phyloP scores from a whole-genome alignment of 192 early-diverging fungal species.

The Entomortierella lignicola region DNA sequence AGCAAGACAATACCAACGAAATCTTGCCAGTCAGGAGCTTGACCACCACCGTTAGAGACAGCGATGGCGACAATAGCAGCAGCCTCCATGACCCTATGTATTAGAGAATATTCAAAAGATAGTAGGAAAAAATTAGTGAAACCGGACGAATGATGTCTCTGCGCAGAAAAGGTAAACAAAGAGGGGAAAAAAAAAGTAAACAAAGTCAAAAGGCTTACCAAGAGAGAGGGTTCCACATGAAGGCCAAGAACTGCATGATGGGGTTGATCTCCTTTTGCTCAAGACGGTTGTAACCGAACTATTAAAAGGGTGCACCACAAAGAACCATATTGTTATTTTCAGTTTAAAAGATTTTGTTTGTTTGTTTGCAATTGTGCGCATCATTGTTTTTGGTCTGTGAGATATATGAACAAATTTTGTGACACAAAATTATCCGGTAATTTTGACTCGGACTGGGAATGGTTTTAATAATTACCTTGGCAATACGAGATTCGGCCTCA shows the following conservation, averaged over 20 bases:
- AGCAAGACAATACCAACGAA: conserved; percentile 87
- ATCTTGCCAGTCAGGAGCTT: conserved; percentile 85
- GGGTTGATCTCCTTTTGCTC: conserved; percentile 86
- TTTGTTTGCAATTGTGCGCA: not conserved
- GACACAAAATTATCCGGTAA: not conserved
- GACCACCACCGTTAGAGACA: conserved; percentile 75
- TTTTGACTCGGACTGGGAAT: not conserved
- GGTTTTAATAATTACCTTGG: conserved; percentile 44
- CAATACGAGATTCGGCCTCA: conserved; percentile 72
- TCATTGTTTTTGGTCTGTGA: not conserved
- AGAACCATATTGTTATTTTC: no score
- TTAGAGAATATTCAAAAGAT: not conserved
- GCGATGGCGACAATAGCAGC: conserved; percentile 87
- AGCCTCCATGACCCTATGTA: conserved; percentile 79
- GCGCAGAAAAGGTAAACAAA: no score
- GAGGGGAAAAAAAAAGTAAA: not conserved
- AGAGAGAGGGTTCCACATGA: conserved; percentile 85
- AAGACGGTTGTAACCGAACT: conserved; percentile 78
- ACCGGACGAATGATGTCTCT: not conserved
- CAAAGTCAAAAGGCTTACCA: conserved; percentile 52
- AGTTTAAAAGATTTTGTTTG: not conserved
- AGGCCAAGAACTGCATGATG: conserved; percentile 86
- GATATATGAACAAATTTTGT: not conserved
- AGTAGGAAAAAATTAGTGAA: conserved; percentile 12
- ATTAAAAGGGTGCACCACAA: not conserved